Evolutionary conservation across 495 filamentous ascomycete species (phyloP), one percentile per base, ranked within the genome.

Genomic region (Geoglossum glabrum): DNA sequence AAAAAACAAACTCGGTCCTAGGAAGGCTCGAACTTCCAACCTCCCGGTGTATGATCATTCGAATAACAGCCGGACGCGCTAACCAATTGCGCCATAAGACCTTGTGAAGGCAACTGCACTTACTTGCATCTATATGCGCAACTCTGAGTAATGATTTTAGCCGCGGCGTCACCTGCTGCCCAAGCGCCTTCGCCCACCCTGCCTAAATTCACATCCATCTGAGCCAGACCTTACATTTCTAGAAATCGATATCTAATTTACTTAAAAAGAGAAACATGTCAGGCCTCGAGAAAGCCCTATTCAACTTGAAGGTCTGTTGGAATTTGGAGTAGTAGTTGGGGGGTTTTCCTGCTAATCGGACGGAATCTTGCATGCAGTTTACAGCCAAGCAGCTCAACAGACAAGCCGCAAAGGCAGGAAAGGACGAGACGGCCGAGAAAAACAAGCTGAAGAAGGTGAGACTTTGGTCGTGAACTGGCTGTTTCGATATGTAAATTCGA

Each of bases 371-470:
- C 33, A 52, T 59, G 56, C 65, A 89, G 84, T 88, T 90, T 73
- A 88, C 87, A 58, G 81, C 86, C 25, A 90, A 90, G 68, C 83
- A 87, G 68, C 77, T 87, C 56, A 86, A 86, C 58, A 74, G 86
- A 61, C 85, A 90, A 72, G 82, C 86, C 11, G 78, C 78, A 58
- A 89, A 87, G 67, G 86, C 86, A 19, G 78, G 80, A 56, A 89
- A 89, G 69, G 86, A 90, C 67, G 86, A 89, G 67, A 83, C 79
- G 58, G 73, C 80, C 27, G 79, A 90, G 68, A 87, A 87, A 73
- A 79, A 82, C 65, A 87, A 90, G 69, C 76, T 90, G 63, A 87
- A 90, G 67, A 87, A 84, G 71, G 82, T 83, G 60, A 54, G 66
- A 47, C 45, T 15, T 31, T 25, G 27, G 15, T 23, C 17, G 31